A percentile compares a stretch with the other conserved stretches of the same genome.
These are phyloP conservation scores for Harringtonia lauricola DNA, from an alignment of 2,329 filamentous ascomycete species.

Conservation along the genomic window DNA sequence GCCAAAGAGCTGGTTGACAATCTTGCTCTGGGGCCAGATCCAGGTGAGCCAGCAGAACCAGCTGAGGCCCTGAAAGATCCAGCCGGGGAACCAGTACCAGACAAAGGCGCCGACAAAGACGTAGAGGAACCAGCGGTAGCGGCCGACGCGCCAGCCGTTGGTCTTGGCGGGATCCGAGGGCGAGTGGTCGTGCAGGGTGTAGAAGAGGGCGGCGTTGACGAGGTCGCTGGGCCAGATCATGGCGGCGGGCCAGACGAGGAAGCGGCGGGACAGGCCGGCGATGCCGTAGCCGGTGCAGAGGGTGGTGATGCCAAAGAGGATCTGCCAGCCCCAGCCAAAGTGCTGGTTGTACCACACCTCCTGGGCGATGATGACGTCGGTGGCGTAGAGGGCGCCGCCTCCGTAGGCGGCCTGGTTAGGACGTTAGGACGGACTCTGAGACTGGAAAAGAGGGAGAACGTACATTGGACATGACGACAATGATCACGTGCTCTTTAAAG, in stretches of 20 bases:
- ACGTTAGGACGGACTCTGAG: too few species aligned
- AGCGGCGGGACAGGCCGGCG: constrained; percentile 47
- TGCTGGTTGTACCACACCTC: constrained; percentile 39
- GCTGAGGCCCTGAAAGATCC: constrained; percentile 37
- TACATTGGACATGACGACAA: constrained; percentile 56
- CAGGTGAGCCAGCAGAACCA: constrained; percentile 33
- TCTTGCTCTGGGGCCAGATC: constrained; percentile 33
- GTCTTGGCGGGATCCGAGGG: constrained; percentile 36
- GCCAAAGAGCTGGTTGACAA: constrained; percentile 37
- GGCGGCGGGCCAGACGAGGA: constrained; percentile 48
- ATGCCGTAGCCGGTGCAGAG: constrained; percentile 54
- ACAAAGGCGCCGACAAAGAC: constrained; percentile 39
- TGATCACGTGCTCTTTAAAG: constrained; percentile 50
- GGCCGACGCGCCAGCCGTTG: constrained; percentile 52
- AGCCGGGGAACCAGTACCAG: constrained; percentile 47
- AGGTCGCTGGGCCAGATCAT: constrained; percentile 55
- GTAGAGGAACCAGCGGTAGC: constrained; percentile 52
- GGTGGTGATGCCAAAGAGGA: constrained; percentile 48
- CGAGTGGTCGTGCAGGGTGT: constrained; percentile 52
- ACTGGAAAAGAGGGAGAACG: background rate
- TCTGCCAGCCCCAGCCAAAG: constrained; percentile 47
- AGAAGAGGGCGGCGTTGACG: constrained; percentile 51
- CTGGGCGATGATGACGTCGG: constrained; percentile 39
- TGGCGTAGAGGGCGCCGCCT: constrained; percentile 45
- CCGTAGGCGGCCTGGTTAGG: constrained; percentile 43